Evolutionary conservation across 345 rosid genomes (phyloP).

Genomic region (Syzygium aromaticum): DNA sequence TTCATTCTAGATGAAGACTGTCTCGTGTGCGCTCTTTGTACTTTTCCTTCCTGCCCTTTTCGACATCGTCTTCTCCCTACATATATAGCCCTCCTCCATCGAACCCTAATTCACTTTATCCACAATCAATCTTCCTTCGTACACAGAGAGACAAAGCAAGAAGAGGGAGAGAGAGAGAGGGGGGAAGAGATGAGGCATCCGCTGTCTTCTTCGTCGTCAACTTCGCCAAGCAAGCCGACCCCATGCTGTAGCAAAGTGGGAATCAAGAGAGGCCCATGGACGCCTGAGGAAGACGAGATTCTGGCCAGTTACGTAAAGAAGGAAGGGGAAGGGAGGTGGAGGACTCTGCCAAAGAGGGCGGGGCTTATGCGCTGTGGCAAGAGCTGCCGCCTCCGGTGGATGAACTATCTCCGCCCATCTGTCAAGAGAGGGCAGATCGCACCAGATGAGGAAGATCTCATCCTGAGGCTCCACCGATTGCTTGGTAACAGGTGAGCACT

Average conservation of each 20-base stretch:
- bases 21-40: neutral
- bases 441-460: conserved; percentile 81
- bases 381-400: conserved; percentile 89
- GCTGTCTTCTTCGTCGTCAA: neutral
- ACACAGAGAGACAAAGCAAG: neutral
- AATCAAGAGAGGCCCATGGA: conserved; percentile 83
- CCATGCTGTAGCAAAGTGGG: conserved; percentile 64
- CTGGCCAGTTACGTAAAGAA: conserved; percentile 40
- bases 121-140: neutral
- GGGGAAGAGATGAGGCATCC: conserved; percentile 14
- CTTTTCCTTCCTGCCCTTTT: neutral
- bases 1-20: neutral
- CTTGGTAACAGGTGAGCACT: conserved; percentile 39
- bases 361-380: conserved; percentile 79
- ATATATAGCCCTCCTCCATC: neutral
- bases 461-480: conserved; percentile 78
- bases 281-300: conserved; percentile 68
- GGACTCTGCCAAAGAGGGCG: conserved; percentile 64
- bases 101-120: neutral
- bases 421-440: conserved; percentile 66
- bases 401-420: conserved; percentile 79
- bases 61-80: neutral
- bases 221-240: conserved; percentile 12
- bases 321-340: conserved; percentile 86
- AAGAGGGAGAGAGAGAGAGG: neutral